phyloP scores from a whole-genome alignment of 129 eudicot genomes.

The Pulicaria dysenterica region DNA sequence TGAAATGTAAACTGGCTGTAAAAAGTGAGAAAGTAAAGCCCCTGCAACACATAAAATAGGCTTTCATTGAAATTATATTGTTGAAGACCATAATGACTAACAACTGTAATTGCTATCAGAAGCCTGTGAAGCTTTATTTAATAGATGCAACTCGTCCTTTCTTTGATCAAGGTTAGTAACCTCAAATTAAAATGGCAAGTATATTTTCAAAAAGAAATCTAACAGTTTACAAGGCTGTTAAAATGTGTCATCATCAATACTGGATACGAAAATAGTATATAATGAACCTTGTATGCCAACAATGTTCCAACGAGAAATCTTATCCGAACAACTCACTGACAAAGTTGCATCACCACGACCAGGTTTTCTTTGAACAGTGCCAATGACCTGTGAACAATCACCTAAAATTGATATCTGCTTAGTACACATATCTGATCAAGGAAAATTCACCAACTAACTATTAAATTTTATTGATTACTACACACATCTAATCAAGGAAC shows the following conservation, averaged over 20 bases:
- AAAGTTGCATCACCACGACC: conserved; percentile 97
- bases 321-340: conserved; percentile 98
- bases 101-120: too few relatives aligned
- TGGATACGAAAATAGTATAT: conserved; percentile 10
- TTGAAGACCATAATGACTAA: too few relatives aligned
- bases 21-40: conserved; percentile 76
- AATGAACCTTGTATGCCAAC: conserved; percentile 91
- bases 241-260: neutral
- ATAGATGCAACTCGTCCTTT: too few relatives aligned
- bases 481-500: neutral
- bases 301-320: conserved; percentile 95
- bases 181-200: too few relatives aligned
- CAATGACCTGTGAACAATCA: conserved; percentile 48
- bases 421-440: neutral
- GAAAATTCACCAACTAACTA: conserved; percentile 15
- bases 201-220: too few relatives aligned
- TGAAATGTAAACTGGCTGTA: conserved; percentile 86
- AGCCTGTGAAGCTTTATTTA: too few relatives aligned
- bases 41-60: conserved; percentile 52
- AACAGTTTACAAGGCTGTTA: too few relatives aligned
- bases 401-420: conserved; percentile 33
- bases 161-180: too few relatives aligned
- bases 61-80: conserved; percentile 1
- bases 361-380: conserved; percentile 93
- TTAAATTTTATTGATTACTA: neutral